Conservation (phyloP, 192 early-diverging fungal species). For the Coemansia sp. region DNA sequence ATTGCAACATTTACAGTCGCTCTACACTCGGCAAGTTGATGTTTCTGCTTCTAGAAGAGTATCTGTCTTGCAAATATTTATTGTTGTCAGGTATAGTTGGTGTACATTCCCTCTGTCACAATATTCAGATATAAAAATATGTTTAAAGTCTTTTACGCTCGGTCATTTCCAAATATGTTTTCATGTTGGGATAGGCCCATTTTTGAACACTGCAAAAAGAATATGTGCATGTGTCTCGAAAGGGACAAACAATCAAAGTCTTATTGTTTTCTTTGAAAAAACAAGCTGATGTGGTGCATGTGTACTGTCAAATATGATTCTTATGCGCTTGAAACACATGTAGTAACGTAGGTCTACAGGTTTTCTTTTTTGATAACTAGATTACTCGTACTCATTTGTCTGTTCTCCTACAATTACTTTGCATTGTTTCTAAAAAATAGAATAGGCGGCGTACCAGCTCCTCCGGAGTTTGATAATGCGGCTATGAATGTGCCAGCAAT, state of each 20-base stretch:
- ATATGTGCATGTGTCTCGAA: not conserved
- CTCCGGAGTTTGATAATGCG: not conserved
- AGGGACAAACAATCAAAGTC: not conserved
- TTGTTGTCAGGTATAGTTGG: not conserved
- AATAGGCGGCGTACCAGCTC: not conserved
- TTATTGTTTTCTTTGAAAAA: slow-evolving; percentile 8
- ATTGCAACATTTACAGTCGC: no score
- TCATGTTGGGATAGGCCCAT: not conserved
- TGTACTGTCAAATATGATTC: not conserved
- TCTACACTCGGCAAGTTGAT: no score
- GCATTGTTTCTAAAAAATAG: not conserved
- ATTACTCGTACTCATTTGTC: not conserved
- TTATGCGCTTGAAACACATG: not conserved
- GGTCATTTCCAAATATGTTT: not conserved
- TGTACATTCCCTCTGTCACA: not conserved
- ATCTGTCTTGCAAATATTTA: not conserved
- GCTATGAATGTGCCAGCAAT: not conserved
- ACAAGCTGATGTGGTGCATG: not conserved
- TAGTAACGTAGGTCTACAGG: not conserved
- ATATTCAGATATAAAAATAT: not conserved
- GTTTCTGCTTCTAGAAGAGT: no score
- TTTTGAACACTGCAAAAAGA: not conserved
- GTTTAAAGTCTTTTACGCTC: not conserved
- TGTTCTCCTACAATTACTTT: not conserved
- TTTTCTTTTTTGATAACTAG: not conserved